Base-by-base conservation (phyloP, 2,329 filamentous ascomycete species). In the Coniochaeta sp. region DNA sequence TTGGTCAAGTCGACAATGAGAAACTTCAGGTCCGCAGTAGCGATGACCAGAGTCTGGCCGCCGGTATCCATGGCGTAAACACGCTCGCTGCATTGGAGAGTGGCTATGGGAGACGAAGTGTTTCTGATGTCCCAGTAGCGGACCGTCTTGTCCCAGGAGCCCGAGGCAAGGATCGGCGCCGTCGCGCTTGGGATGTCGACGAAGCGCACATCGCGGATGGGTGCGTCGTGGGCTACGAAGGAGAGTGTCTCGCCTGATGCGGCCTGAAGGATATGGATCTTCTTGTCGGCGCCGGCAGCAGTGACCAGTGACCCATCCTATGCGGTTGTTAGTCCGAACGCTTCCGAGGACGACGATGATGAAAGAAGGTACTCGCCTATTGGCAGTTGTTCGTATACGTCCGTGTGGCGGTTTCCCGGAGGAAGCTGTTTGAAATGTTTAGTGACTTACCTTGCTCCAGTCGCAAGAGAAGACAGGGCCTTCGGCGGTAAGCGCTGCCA, bases 71-170 rank as follows among this genome's bases (percentile, higher is more conserved):
- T 71, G 55, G 69, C 58, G 61, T 72, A 74, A 58, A 84, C 74
- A 59, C 81, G 79, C 62, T 84, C 81, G 64, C 76, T 72, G 65
- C 79, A 81, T 28, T 74, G 69, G 24, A 84, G 62, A 17, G 72
- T 71, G 24, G 73, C 77, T 59, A 81, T 76, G 9, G 79, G 73
- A 6, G 62, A 60, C 12, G 70, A 74, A 14, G 71, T 71, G 67
- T 78, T 75, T 58, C 82, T 78, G 47, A 83, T 61, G 67, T 85
- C 82, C 81, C 81, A 85, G 71, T 80, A 81, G 67, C 79, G 80
- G 65, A 84, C 74, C 2, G 79, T 84, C 68, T 77, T 78, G 71
- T 85, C 82, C 81, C 81, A 85, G 3, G 81, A 83, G 14, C 70
- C 73, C 8, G 72, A 68, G 34, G 67, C 71, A 58, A 74, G 55